Base-by-base conservation (phyloP, 73 alveolate genomes). In the Symbiodinium pilosum region DNA sequence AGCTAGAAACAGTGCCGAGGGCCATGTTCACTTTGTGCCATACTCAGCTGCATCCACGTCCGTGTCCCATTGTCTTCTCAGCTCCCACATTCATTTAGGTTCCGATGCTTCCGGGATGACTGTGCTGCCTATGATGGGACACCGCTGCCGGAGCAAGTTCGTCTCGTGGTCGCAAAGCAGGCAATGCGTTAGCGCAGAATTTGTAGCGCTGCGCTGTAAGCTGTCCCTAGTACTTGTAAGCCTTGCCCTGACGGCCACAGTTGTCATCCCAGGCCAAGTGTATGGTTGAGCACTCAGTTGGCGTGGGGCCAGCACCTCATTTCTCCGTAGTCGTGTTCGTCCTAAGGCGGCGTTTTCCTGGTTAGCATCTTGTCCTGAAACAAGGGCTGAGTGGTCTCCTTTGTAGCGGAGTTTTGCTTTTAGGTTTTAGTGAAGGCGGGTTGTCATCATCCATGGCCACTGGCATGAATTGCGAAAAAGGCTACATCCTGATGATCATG, bases 401-500 rank as follows among this genome's bases (percentile, higher is more conserved):
- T 47, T 47, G 59, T n/a, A n/a, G n/a, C 59, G 6, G 59, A 47
- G 59, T 6, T 9, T 47, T 47, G 6, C 21, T 47, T 47, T 47
- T 47, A 14, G 14, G 59, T 47, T 47, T 47, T 14, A 47, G 59
- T 47, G 14, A 9, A 47, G 14, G 14, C 59, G 14, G 59, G 59
- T 47, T 47, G 21, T 14, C 59, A 47, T n/a, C 6, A 47, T 47
- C 6, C 6, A 14, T 14, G 6, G 59, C 59, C 6, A 47, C 59
- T 47, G 59, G 14, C 14, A 9, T 47, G 59, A 47, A n/a, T n/a
- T n/a, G n/a, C n/a, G n/a, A n/a, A n/a, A n/a, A n/a, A 86, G 93
- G 93, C 47, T 86, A 86, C 69, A 86, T 86, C 77, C 69, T 86
- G 47, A 86, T 86, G 93, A 86, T 86, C 83, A 86, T 86, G 93